Evolutionary conservation across 2,329 filamentous ascomycete species (phyloP).

Genomic region (Venturia nashicola): DNA sequence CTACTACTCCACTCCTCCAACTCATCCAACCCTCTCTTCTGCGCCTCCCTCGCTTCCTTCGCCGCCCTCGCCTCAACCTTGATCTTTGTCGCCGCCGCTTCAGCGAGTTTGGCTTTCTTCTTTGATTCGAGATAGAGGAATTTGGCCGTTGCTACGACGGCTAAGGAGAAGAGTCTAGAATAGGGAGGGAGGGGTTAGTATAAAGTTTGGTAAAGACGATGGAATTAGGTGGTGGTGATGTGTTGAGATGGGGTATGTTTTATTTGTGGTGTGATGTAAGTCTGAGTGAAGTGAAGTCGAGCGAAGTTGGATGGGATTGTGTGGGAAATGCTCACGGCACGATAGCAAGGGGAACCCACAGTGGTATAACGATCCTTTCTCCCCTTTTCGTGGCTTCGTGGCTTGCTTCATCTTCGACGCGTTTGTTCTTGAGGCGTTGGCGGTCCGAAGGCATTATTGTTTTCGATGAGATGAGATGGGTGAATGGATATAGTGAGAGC

Average conservation of each 20-base stretch:
- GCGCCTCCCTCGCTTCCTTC: constrained; percentile 9
- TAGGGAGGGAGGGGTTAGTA: background rate
- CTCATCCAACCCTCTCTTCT: background rate
- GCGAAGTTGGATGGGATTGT: too few species aligned
- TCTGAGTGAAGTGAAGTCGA: too few species aligned
- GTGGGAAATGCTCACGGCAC: background rate
- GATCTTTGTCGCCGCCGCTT: background rate
- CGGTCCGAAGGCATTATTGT: background rate
- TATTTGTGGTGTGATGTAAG: too few species aligned
- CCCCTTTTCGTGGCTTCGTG: background rate
- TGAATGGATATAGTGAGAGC: background rate
- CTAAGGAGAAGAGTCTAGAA: background rate
- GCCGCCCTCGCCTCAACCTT: background rate
- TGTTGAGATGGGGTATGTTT: too few species aligned
- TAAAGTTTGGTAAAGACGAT: background rate
- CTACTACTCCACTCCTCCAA: background rate
- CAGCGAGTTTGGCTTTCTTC: background rate
- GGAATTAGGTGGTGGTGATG: too few species aligned
- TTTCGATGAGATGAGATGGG: background rate
- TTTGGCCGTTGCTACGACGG: background rate
- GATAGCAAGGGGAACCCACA: background rate
- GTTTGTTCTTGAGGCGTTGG: background rate
- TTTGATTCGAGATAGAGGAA: background rate
- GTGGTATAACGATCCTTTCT: background rate
- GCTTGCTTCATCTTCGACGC: background rate